These are phyloP conservation scores for Vicia faba DNA, from an alignment of 306 rosid species.

Conservation along the genomic window DNA sequence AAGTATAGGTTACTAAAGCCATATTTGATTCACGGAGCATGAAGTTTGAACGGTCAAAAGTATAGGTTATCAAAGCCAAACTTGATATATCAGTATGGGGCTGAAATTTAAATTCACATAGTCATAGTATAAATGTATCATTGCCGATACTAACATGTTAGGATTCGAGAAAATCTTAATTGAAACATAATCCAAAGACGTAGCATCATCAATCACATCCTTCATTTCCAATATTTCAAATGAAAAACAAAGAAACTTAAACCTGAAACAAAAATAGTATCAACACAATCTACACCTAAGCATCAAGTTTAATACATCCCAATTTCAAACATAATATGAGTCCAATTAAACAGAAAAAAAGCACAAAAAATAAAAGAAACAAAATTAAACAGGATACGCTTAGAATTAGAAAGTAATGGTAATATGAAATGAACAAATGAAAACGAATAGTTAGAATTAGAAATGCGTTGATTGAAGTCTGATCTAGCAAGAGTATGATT, in stretches of 20 bases:
- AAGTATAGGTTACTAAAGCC: constrained; percentile 36
- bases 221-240: constrained; percentile 55
- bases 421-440: not conserved
- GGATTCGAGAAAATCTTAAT: constrained; percentile 64
- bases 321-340: too few relatives aligned
- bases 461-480: constrained; percentile 36
- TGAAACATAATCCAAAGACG: constrained; percentile 65
- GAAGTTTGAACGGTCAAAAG: too few relatives aligned
- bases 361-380: too few relatives aligned
- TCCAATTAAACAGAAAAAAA: too few relatives aligned
- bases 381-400: constrained; percentile 7
- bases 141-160: constrained; percentile 58
- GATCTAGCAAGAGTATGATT: constrained; percentile 48
- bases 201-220: constrained; percentile 50
- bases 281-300: constrained; percentile 12
- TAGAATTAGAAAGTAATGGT: not conserved
- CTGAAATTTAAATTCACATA: constrained; percentile 4
- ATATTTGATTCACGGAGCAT: too few relatives aligned
- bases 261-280: constrained; percentile 35
- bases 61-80: too few relatives aligned
- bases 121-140: not conserved
- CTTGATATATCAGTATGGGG: too few relatives aligned
- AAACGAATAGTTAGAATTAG: constrained; percentile 11
- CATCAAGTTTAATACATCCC: not conserved
- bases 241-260: constrained; percentile 42